A percentile compares a stretch with the other conserved stretches of the same genome.
Evolutionary conservation across 768 basidiomycete genomes (phyloP).

Genomic region (Lentinula raphanica): DNA sequence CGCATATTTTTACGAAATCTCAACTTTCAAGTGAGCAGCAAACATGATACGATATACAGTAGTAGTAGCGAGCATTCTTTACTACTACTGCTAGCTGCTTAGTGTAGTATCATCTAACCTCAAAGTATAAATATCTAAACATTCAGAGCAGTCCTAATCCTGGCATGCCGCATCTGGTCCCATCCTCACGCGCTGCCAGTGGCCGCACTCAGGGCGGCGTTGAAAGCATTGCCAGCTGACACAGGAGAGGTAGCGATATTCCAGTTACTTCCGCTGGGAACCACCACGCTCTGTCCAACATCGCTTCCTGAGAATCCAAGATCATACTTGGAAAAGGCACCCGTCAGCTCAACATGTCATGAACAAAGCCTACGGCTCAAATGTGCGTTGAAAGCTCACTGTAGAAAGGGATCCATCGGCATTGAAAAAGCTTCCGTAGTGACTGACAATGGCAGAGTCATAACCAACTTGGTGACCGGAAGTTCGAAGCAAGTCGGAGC

Average conservation of each 20-base stretch:
- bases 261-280: conserved; percentile 23
- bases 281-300: conserved; percentile 21
- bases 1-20: no score
- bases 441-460: conserved; percentile 5
- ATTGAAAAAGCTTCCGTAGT: neutral
- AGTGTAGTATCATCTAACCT: no score
- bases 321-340: conserved; percentile 3
- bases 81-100: no score
- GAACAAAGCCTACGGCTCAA: neutral
- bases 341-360: neutral
- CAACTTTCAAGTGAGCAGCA: no score
- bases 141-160: no score
- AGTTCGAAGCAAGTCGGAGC: conserved; percentile 5
- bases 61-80: no score
- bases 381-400: neutral
- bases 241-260: conserved; percentile 13
- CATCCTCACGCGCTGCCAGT: neutral
- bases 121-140: no score
- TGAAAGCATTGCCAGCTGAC: conserved; percentile 5
- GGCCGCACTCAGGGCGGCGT: conserved; percentile 6
- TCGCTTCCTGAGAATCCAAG: conserved; percentile 17
- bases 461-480: conserved; percentile 10
- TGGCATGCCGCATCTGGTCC: no score
- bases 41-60: no score
- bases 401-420: conserved; percentile 5